Evolutionary conservation across 2,329 filamentous ascomycete genomes (phyloP).

Genomic region (Verticillium zaregamsianum): DNA sequence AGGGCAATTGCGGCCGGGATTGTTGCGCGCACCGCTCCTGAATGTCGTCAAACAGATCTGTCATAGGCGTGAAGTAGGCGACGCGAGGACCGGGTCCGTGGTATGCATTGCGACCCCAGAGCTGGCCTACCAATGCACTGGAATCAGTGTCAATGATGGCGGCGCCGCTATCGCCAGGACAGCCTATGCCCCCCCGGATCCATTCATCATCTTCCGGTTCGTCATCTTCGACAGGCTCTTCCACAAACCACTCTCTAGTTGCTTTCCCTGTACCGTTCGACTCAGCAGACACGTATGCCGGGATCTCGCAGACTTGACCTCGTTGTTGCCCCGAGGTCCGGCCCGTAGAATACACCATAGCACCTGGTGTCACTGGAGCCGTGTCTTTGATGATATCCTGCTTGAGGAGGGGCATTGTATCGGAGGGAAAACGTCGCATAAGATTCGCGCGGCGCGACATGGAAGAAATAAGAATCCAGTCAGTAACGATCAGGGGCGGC

Average conservation of each 20-base stretch:
- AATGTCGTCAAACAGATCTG: conserved; percentile 40
- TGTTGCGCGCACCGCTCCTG: conserved; percentile 38
- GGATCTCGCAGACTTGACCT: conserved; percentile 37
- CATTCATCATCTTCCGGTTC: conserved; percentile 31
- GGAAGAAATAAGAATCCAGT: conserved; percentile 38
- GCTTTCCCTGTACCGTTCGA: conserved; percentile 36
- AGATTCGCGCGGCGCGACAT: conserved; percentile 31
- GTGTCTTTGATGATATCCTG: conserved; percentile 27
- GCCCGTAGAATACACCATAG: conserved; percentile 33
- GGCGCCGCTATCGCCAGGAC: conserved; percentile 39
- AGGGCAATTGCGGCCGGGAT: conserved; percentile 33
- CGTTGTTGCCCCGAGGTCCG: conserved; percentile 38
- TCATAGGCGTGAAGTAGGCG: conserved; percentile 39
- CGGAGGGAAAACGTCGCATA: conserved; percentile 34
- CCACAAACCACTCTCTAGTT: conserved; percentile 42
- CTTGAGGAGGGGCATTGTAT: conserved; percentile 22
- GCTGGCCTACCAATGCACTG: conserved; percentile 33
- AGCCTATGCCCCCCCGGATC: conserved; percentile 41
- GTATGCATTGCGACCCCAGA: conserved; percentile 41
- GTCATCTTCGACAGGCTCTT: conserved; percentile 31
- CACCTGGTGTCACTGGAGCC: conserved; percentile 27
- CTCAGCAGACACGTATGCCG: conserved; percentile 34
- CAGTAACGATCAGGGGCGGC: conserved; percentile 35
- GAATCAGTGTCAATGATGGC: conserved; percentile 36
- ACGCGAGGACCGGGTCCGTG: conserved; percentile 34